Evolutionary conservation across 768 basidiomycete species (phyloP).

Genomic region (Boletus patriciae): DNA sequence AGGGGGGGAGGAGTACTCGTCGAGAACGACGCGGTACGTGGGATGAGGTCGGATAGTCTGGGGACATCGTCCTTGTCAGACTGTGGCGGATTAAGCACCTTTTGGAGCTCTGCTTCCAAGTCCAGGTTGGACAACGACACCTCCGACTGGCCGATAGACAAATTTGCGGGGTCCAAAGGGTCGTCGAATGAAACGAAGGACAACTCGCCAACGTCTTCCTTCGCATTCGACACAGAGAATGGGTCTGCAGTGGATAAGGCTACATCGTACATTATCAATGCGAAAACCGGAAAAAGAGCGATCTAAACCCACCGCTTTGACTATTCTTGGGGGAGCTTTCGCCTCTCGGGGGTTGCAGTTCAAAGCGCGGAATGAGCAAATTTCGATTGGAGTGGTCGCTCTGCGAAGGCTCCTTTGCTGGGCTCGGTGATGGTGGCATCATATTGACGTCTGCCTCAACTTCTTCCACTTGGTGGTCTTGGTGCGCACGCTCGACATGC

Average conservation of each 20-base stretch:
- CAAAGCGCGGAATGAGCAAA: slow-evolving; percentile 38
- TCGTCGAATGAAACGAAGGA: slow-evolving; percentile 33
- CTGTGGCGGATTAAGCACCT: slow-evolving; percentile 18
- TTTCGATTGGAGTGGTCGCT: slow-evolving; percentile 27
- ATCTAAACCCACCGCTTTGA: slow-evolving; percentile 15
- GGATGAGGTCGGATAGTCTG: slow-evolving; percentile 29
- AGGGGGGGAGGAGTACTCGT: slow-evolving; percentile 31
- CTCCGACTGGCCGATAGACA: slow-evolving; percentile 39
- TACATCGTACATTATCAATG: slow-evolving; percentile 4
- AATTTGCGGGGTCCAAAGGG: slow-evolving; percentile 31
- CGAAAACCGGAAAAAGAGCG: neutral
- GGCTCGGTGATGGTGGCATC: slow-evolving; percentile 53
- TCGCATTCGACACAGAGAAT: slow-evolving; percentile 20
- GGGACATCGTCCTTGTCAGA: slow-evolving; percentile 13
- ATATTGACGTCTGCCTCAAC: slow-evolving; percentile 43
- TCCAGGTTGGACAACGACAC: slow-evolving; percentile 37
- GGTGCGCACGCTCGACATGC: slow-evolving; percentile 37
- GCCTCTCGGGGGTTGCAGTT: slow-evolving; percentile 15
- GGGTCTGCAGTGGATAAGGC: slow-evolving; percentile 21
- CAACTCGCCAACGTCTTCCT: slow-evolving; percentile 28
- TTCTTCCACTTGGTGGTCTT: slow-evolving; percentile 28
- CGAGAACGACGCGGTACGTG: slow-evolving; percentile 21
- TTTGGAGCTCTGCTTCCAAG: slow-evolving; percentile 30
- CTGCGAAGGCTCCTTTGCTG: slow-evolving; percentile 31
- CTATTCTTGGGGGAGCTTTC: slow-evolving; percentile 25